Conservation (phyloP, 192 early-diverging fungal genomes). For the Entophlyctis luteolus region DNA sequence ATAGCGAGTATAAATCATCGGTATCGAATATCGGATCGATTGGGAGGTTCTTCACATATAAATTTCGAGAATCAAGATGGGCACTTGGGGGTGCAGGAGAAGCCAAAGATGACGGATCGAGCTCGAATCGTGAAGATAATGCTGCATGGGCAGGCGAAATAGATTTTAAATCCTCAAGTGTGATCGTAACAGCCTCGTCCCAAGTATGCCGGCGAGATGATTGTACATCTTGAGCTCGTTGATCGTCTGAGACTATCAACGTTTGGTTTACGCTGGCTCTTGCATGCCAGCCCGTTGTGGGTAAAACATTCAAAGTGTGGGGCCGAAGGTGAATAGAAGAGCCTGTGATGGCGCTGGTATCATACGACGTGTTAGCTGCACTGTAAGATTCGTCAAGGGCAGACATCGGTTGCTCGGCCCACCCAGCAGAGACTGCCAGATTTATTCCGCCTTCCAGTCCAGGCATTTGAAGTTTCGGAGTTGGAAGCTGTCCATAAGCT, state of each 20-base stretch:
- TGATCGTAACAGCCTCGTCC: conserved; percentile 23
- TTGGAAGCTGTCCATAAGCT: not conserved
- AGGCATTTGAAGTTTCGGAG: no score
- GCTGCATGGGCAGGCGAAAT: conserved; percentile 16
- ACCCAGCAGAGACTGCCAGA: conserved; percentile 15
- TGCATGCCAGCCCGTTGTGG: conserved; percentile 21
- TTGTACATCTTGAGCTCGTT: no score
- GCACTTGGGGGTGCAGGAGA: not conserved
- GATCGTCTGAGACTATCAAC: not conserved
- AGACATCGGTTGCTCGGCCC: conserved; percentile 20
- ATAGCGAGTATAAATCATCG: conserved; percentile 43
- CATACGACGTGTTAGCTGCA: not conserved
- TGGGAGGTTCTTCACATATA: conserved; percentile 51
- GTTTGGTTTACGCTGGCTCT: conserved; percentile 7
- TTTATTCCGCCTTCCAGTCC: conserved; percentile 25
- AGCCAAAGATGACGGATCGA: no score
- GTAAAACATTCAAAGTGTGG: not conserved
- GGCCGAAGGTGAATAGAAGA: not conserved
- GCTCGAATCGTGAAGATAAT: conserved; percentile 3
- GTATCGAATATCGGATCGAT: conserved; percentile 41
- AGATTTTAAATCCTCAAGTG: conserved; percentile 17
- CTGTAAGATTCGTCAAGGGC: not conserved
- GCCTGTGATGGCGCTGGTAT: not conserved
- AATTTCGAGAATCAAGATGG: conserved; percentile 38
- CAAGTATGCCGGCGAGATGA: not conserved